These are phyloP conservation scores for Hapsidospora chrysogenum DNA, from an alignment of 495 filamentous ascomycete species.

Conservation along the genomic window DNA sequence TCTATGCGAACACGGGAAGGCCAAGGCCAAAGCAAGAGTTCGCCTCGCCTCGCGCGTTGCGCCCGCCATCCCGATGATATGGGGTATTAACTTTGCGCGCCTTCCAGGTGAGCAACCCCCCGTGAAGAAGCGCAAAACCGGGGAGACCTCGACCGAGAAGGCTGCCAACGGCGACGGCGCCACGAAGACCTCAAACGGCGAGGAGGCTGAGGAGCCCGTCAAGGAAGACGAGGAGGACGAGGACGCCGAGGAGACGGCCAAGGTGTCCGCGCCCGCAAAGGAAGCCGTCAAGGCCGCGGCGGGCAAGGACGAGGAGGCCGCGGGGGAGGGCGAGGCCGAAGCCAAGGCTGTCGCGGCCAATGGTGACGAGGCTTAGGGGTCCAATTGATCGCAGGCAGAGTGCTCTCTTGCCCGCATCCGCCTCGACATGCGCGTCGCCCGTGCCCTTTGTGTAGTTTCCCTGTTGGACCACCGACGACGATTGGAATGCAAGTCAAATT, in stretches of 20 bases:
- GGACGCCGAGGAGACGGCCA: conserved; percentile 19
- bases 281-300: conserved; percentile 17
- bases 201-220: conserved; percentile 9
- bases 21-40: too few species aligned
- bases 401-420: too few species aligned
- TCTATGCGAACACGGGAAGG: too few species aligned
- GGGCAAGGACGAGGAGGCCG: conserved; percentile 5
- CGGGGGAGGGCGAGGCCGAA: conserved; percentile 5
- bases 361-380: too few species aligned
- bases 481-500: too few species aligned
- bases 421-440: too few species aligned
- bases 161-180: conserved; percentile 9
- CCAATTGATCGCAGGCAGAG: too few species aligned
- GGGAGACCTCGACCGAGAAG: conserved; percentile 3
- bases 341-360: conserved; percentile 1
- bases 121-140: conserved; percentile 17
- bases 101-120: conserved; percentile 12
- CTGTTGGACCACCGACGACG: too few species aligned
- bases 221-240: conserved; percentile 11
- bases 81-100: too few species aligned
- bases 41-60: background rate
- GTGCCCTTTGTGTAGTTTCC: too few species aligned
- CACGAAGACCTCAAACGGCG: conserved; percentile 8
- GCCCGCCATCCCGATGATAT: background rate
- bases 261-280: conserved; percentile 16